Evolutionary conservation across 164 flowering plant species (phyloP).

Genomic region (Magnolia sinica): DNA sequence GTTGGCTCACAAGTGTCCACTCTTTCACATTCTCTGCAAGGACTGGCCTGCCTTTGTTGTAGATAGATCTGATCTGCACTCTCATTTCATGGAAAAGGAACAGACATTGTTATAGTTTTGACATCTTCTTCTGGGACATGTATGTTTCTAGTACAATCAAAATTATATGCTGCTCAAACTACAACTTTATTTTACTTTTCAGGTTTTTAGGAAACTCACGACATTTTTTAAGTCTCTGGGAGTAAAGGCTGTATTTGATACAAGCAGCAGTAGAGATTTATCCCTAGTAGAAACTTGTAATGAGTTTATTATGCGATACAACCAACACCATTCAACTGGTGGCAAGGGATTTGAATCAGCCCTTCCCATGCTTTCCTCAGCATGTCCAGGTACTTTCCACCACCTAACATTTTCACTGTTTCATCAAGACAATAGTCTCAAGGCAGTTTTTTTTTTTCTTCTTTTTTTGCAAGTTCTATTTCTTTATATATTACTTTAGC

Average conservation of each 20-base stretch:
- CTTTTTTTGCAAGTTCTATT: too few relatives aligned
- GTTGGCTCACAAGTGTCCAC: too few relatives aligned
- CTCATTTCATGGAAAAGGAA: too few relatives aligned
- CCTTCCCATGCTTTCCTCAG: constrained; percentile 83
- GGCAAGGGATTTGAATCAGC: constrained; percentile 31
- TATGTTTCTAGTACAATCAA: neutral
- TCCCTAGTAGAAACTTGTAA: constrained; percentile 80
- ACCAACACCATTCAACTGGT: constrained; percentile 32
- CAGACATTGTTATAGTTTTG: too few relatives aligned
- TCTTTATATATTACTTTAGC: too few relatives aligned
- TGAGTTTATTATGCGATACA: constrained; percentile 72
- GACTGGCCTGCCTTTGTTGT: too few relatives aligned
- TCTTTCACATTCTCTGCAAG: too few relatives aligned
- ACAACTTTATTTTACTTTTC: constrained; percentile 4
- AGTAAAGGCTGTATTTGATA: constrained; percentile 88
- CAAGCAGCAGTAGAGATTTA: constrained; percentile 88
- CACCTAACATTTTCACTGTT: neutral
- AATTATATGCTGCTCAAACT: neutral
- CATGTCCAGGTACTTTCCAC: constrained; percentile 79
- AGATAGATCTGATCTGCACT: too few relatives aligned
- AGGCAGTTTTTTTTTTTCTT: too few relatives aligned
- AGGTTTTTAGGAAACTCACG: constrained; percentile 80
- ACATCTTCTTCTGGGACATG: neutral
- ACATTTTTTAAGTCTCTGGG: constrained; percentile 88
- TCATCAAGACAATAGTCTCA: neutral